phyloP scores from a whole-genome alignment of 2,329 filamentous ascomycete genomes.

The Penicillium sp. region DNA sequence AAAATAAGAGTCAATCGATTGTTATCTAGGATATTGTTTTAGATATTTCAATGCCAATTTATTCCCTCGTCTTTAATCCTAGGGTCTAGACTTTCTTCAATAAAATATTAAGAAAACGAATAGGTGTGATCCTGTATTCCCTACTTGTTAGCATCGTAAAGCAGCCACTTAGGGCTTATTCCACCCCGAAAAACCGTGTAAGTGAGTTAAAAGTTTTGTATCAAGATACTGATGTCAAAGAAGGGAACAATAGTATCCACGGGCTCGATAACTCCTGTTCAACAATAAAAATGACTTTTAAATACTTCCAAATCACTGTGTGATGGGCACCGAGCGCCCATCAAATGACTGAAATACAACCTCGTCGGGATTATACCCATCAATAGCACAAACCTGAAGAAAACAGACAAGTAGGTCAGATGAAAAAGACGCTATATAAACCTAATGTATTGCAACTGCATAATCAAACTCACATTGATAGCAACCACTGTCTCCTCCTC shows the following conservation, averaged over 20 bases:
- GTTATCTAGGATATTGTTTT: neutral
- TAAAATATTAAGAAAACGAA: neutral
- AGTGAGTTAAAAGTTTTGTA: neutral
- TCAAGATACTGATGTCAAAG: too few species aligned
- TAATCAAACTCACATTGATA: neutral
- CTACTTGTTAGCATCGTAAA: too few species aligned
- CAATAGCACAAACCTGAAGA: neutral
- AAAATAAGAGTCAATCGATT: neutral
- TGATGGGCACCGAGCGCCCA: neutral
- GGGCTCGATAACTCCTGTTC: neutral
- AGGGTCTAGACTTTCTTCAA: neutral
- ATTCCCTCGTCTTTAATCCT: neutral
- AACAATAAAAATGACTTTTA: neutral
- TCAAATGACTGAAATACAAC: neutral
- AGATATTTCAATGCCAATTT: neutral
- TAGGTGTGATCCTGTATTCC: too few species aligned
- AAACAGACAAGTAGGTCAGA: neutral
- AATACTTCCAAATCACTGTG: neutral
- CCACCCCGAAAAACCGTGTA: neutral
- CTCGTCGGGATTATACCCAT: neutral
- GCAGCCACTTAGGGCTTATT: neutral
- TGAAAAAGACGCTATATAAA: too few species aligned
- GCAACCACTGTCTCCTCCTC: neutral
- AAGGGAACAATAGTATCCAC: neutral
- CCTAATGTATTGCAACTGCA: too few species aligned